Conservation (phyloP, 1,284 basidiomycete genomes). For the Cryptococcus sp. region DNA sequence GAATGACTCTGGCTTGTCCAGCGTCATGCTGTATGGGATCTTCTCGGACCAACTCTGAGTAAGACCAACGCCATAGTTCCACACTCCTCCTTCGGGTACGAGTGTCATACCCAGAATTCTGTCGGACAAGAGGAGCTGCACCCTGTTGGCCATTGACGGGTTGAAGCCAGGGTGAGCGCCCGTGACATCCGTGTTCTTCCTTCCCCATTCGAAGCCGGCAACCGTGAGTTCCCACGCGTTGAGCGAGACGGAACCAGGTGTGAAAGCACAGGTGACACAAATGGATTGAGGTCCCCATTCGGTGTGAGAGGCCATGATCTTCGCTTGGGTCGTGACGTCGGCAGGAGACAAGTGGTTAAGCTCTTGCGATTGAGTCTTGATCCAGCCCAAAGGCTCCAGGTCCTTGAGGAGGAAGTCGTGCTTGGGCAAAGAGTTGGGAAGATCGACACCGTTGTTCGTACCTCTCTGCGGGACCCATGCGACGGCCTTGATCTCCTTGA, state of each 20-base stretch:
- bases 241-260: constrained; percentile 93
- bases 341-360: constrained; percentile 87
- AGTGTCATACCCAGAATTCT: constrained; percentile 88
- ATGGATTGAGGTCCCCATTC: constrained; percentile 94
- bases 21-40: constrained; percentile 78
- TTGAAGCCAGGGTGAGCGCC: constrained; percentile 89
- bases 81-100: constrained; percentile 84
- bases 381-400: constrained; percentile 94
- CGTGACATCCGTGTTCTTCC: constrained; percentile 87
- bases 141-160: constrained; percentile 94
- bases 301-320: constrained; percentile 92
- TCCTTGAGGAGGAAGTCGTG: constrained; percentile 94
- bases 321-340: constrained; percentile 94
- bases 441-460: constrained; percentile 87
- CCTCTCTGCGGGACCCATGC: constrained; percentile 96
- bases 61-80: constrained; percentile 91
- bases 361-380: constrained; percentile 92
- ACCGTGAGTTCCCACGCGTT: constrained; percentile 88
- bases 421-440: constrained; percentile 81
- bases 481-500: constrained; percentile 97
- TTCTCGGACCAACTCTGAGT: constrained; percentile 88
- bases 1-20: constrained; percentile 90
- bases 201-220: constrained; percentile 96
- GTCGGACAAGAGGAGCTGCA: constrained; percentile 92
- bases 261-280: constrained; percentile 93